Evolutionary conservation across 2,329 filamentous ascomycete genomes (phyloP), one percentile per base, ranked within the genome.

Genomic region (Aschersonia sp.): DNA sequence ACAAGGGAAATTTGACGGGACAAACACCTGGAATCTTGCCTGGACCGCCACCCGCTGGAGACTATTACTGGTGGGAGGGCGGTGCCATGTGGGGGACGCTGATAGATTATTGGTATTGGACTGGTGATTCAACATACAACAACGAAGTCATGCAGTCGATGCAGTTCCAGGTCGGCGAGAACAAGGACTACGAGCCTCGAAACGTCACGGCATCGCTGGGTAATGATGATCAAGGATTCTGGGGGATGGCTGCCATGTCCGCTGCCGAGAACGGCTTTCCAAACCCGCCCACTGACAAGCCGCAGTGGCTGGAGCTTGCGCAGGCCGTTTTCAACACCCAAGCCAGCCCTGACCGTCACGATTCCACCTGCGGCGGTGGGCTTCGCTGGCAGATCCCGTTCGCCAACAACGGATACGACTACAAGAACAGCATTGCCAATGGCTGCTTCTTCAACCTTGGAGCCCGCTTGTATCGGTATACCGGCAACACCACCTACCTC

Each of bases 381-480:
- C 62, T 89, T 52, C 73, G 83, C 55, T 87, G 83, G 83, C 85
- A 90, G 67, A 84, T 90, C 51, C 86, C 80, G 53, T 69, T 75
- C 5, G 79, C 82, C 55, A 87, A 89, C 60, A 73, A 71, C 43
- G 86, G 85, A 35, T 90, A 85, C 62, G 72, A 81, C 57, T 88
- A 89, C 70, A 92, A 81, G 61, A 81, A 81, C 62, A 69, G 66
- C 68, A 49, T 56, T 57, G 74, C 77, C 30, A 81, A 79, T 52
- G 77, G 75, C 43, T 74, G 73, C 56, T 78, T 80, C 60, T 81
- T 81, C 66, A 78, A 81, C 58, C 62, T 81, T 22, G 76, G 72
- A n/a, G 76, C 85, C 12, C 76, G 85, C 7, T 71, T 90, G 9
- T 83, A 80, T 0, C 73, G 79, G 8, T 88, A 86, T 63, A 85